Base-by-base conservation (phyloP, 176 grass and related monocot genomes). In the Avena atlantica region DNA sequence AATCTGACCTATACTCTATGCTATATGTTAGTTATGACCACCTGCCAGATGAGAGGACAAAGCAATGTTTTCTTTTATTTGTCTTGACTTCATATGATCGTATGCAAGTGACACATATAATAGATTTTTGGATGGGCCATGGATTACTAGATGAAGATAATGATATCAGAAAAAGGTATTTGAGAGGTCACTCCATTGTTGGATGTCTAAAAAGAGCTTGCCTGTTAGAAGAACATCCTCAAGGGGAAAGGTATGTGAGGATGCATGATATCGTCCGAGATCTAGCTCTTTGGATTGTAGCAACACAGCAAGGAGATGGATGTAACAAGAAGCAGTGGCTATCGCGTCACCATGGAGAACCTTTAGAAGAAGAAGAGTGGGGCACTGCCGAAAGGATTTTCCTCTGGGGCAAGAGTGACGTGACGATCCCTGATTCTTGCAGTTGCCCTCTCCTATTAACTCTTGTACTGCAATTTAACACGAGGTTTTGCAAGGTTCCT, bases 181-280 rank as follows among this genome's bases (percentile, higher is more conserved):
- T 76, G 74, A 53, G 50, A 55, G 25, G 74, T 34, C 50, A 17
- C 74, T 55, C 74, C 9, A 8, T 31, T 76, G 23, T 64, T 64
- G 61, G 61, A 64, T 76, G 74, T 50, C 34, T 55, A 76, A 53
- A 76, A 76, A 76, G 73, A 55, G 73, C 73, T 29, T 55, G 73
- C 8, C 49, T 55, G 15, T 55, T 76, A 29, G 73, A 52, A 55
- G 74, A 53, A 76, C 49, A 76, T 55, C 74, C 74, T 55, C 49
- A 1, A 55, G 49, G 24, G 13, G 49, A 55, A 19, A 55, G 8
- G 0, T 76, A 17, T 19, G 3, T 76, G 74, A 25, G n/a, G n/a
- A 76, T 55, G 49, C 74, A 76, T 16, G 74, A 76, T 17, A 4
- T 8, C 13, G 34, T 76, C 49, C 12, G 8, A 76, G 74, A 17